phyloP scores from a whole-genome alignment of 345 rosid genomes.

The Eucalyptus microcorys region DNA sequence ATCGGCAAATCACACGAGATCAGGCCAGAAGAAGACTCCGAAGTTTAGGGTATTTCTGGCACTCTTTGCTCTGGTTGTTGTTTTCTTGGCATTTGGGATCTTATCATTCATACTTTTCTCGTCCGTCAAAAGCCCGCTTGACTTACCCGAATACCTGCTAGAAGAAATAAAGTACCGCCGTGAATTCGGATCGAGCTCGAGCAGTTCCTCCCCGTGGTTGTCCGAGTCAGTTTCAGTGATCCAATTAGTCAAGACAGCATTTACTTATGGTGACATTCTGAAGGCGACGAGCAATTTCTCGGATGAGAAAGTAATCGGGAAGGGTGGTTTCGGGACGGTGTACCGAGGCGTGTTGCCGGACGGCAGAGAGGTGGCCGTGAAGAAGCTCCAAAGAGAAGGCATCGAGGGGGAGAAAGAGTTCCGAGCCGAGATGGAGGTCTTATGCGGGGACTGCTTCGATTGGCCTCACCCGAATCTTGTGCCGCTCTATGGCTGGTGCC shows the following conservation, averaged over 20 bases:
- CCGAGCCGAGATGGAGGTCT: slow-evolving; percentile 89
- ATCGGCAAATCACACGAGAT: not conserved
- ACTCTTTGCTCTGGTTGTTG: slow-evolving; percentile 20
- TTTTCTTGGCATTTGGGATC: slow-evolving; percentile 29
- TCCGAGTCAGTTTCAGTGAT: slow-evolving; percentile 69
- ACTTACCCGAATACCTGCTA: slow-evolving; percentile 29
- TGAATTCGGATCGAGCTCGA: slow-evolving; percentile 44
- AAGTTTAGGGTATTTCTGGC: slow-evolving; percentile 18
- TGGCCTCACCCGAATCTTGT: slow-evolving; percentile 97
- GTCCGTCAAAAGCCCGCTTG: slow-evolving; percentile 20
- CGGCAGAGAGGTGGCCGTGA: slow-evolving; percentile 84
- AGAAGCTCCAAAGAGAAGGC: slow-evolving; percentile 83
- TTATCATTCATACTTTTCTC: slow-evolving; percentile 25
- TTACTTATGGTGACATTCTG: slow-evolving; percentile 71
- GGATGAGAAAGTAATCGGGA: slow-evolving; percentile 63
- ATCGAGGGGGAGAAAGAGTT: slow-evolving; percentile 82
- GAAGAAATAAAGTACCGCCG: slow-evolving; percentile 33
- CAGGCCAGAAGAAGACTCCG: not conserved
- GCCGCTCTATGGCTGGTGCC: slow-evolving; percentile 86
- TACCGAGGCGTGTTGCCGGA: slow-evolving; percentile 69
- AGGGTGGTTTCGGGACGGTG: slow-evolving; percentile 85
- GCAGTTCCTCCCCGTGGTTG: slow-evolving; percentile 62
- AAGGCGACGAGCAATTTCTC: slow-evolving; percentile 78
- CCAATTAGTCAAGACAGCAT: slow-evolving; percentile 64
- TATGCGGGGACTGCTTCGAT: slow-evolving; percentile 58